These are phyloP conservation scores for Fistulina hepatica DNA, from an alignment of 1,284 basidiomycete species.

Conservation along the genomic window DNA sequence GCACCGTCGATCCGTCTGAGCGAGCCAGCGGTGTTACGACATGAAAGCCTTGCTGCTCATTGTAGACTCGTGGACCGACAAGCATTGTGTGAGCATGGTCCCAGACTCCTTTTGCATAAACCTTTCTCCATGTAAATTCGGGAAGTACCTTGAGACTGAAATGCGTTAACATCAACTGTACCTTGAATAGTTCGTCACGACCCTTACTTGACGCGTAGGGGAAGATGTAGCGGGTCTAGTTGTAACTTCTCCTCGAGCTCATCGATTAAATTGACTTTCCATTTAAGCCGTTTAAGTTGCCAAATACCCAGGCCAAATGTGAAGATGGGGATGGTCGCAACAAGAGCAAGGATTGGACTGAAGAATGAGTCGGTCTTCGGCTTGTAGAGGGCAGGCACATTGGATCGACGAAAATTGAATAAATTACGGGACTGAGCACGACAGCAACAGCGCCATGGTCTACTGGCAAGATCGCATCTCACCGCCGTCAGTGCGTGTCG, in stretches of 20 bases:
- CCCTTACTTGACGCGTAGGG: slow-evolving; percentile 84
- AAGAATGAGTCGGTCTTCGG: slow-evolving; percentile 47
- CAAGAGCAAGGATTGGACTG: slow-evolving; percentile 65
- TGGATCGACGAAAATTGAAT: slow-evolving; percentile 8
- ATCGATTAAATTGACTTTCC: slow-evolving; percentile 93
- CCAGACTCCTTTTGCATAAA: slow-evolving; percentile 70
- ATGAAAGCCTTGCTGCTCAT: slow-evolving; percentile 81
- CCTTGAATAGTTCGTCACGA: slow-evolving; percentile 10
- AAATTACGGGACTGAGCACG: neutral
- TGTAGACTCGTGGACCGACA: slow-evolving; percentile 77
- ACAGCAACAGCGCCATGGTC: slow-evolving; percentile 1
- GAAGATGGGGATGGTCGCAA: slow-evolving; percentile 83
- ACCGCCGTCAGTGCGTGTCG: too few species aligned
- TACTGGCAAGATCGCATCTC: too few species aligned
- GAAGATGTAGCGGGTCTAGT: slow-evolving; percentile 70
- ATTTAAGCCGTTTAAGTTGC: slow-evolving; percentile 86
- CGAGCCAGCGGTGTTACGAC: slow-evolving; percentile 80
- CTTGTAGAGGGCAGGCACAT: slow-evolving; percentile 38
- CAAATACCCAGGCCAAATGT: slow-evolving; percentile 90
- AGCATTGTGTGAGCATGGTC: slow-evolving; percentile 70
- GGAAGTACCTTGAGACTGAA: slow-evolving; percentile 59
- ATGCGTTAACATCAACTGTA: neutral
- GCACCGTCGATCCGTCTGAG: slow-evolving; percentile 64
- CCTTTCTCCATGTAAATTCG: slow-evolving; percentile 82
- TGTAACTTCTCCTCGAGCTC: slow-evolving; percentile 89